A percentile compares a stretch with the other conserved stretches of the same genome.
Evolutionary conservation across 352 stramenopile genomes (phyloP).

Genomic region (Globisporangium acanthophoron): DNA sequence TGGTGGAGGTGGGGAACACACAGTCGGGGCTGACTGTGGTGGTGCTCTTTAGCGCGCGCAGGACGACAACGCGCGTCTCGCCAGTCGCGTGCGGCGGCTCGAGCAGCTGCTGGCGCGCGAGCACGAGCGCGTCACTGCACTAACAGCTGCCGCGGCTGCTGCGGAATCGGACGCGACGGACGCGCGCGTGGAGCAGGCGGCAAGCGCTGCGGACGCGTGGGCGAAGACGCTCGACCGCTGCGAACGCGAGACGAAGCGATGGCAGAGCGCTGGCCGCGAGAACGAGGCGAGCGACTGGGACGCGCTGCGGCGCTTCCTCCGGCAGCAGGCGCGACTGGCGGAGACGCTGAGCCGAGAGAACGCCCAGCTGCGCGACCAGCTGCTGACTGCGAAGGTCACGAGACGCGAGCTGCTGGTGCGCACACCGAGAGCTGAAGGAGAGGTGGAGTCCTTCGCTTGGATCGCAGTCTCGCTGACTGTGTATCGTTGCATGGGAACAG

Average conservation of each 20-base stretch:
- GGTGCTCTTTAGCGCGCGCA: constrained; percentile 12
- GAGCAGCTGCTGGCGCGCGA: constrained; percentile 17
- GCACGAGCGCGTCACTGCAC: not conserved
- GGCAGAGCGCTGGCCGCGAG: not conserved
- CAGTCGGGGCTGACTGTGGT: too few relatives aligned
- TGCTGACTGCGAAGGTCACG: constrained; percentile 12
- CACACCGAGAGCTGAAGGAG: not conserved
- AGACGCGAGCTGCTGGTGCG: constrained; percentile 17
- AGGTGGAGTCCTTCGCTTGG: too few relatives aligned
- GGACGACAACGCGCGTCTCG: constrained; percentile 22
- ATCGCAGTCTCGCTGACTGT: not conserved
- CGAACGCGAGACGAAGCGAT: not conserved
- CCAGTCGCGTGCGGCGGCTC: constrained; percentile 17
- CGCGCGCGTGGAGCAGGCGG: not conserved
- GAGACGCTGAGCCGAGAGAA: constrained; percentile 18
- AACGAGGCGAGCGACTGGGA: not conserved
- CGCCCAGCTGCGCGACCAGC: constrained; percentile 19
- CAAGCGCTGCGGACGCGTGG: not conserved
- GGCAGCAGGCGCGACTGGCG: constrained; percentile 12
- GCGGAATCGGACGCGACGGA: not conserved
- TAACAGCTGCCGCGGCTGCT: too few relatives aligned
- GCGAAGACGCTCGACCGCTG: not conserved
- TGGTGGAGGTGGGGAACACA: not conserved
- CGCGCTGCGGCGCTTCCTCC: constrained; percentile 10
- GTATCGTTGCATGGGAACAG: not conserved